Percentiles rank a stretch among this genome's conserved stretches.
phyloP scores from a whole-genome alignment of 176 grass and related monocot species.

The Zoysia japonica region DNA sequence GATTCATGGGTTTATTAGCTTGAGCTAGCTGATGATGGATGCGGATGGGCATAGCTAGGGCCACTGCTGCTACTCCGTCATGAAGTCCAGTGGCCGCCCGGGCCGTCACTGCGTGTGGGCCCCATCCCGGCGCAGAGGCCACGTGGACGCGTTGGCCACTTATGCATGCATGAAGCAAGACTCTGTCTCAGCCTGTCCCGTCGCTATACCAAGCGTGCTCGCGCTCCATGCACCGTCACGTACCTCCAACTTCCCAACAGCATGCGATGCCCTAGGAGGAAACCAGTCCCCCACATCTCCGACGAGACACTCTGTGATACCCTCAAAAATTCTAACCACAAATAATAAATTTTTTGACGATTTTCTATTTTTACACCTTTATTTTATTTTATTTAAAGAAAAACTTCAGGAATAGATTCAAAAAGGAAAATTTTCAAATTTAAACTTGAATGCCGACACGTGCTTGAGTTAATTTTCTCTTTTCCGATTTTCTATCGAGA shows the following conservation, averaged over 20 bases:
- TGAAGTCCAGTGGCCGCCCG: too few relatives aligned
- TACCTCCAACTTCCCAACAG: not conserved
- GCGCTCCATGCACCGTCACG: constrained; percentile 15
- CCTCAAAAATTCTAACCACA: too few relatives aligned
- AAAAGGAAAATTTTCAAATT: too few relatives aligned
- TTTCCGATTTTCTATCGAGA: too few relatives aligned
- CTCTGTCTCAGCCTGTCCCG: constrained; percentile 1
- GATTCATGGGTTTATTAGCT: not conserved
- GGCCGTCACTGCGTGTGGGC: not conserved
- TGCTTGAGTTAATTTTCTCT: too few relatives aligned
- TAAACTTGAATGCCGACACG: too few relatives aligned
- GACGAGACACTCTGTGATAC: constrained; percentile 20
- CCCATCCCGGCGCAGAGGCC: constrained; percentile 5
- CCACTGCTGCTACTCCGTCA: not conserved
- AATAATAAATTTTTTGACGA: too few relatives aligned
- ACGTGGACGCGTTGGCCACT: constrained; percentile 28
- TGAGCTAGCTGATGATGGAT: not conserved
- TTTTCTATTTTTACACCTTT: too few relatives aligned
- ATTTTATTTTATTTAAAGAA: too few relatives aligned
- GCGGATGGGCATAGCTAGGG: not conserved
- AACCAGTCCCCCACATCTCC: constrained; percentile 67
- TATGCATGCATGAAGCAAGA: not conserved
- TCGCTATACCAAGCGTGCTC: constrained; percentile 26
- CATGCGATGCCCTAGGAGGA: constrained; percentile 55
- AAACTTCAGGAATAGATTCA: too few relatives aligned